phyloP scores from a whole-genome alignment of 2,329 filamentous ascomycete species.

The Colletotrichum sp. region DNA sequence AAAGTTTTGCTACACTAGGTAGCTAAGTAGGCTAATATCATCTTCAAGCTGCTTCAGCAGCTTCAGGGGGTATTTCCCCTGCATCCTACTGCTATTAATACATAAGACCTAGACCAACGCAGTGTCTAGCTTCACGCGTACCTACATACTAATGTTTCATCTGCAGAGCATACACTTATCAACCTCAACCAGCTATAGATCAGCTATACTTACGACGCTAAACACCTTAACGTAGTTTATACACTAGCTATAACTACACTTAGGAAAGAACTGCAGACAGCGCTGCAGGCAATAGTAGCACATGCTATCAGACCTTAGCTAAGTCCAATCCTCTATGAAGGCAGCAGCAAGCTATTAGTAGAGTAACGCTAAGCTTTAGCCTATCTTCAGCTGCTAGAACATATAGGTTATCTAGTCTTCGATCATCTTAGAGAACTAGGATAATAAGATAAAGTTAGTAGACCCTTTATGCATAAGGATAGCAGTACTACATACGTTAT shows the following conservation, averaged over 20 bases:
- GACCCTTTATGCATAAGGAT: neutral
- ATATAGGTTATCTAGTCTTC: neutral
- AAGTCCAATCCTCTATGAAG: neutral
- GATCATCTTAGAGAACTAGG: neutral
- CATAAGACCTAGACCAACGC: neutral
- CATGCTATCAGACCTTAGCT: neutral
- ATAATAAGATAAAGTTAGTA: neutral
- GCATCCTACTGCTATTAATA: slow-evolving; percentile 29
- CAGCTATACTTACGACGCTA: neutral
- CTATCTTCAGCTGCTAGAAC: neutral
- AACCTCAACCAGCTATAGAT: neutral
- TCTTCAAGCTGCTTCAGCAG: slow-evolving; percentile 31
- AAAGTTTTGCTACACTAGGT: neutral
- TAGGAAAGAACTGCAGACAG: neutral
- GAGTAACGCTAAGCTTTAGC: neutral
- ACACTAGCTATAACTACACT: neutral
- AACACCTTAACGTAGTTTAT: neutral
- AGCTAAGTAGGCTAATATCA: slow-evolving; percentile 4
- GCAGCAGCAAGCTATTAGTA: neutral
- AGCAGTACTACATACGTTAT: neutral
- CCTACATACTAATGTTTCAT: neutral
- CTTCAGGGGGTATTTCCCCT: slow-evolving; percentile 30
- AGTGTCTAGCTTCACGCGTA: neutral
- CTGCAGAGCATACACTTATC: neutral
- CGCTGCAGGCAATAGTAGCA: neutral